A percentile compares a stretch with the other conserved stretches of the same genome.
phyloP scores from a whole-genome alignment of 805 yeast genomes.

The Candida methanosorbosa region DNA sequence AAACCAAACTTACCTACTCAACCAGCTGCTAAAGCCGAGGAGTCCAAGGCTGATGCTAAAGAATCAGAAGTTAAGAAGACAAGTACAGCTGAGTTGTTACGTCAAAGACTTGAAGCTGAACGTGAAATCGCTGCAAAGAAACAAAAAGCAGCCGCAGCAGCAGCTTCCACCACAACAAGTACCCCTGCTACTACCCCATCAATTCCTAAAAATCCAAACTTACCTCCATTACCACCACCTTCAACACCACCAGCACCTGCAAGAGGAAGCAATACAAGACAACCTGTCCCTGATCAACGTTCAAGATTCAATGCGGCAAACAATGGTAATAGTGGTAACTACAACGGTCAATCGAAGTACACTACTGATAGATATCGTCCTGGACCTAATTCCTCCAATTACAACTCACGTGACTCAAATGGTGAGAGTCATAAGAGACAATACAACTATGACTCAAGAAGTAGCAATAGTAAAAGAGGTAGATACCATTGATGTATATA shows the following conservation, averaged over 20 bases:
- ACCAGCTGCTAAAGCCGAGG: no score
- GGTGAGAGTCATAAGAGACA: no score
- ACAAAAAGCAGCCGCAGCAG: slow-evolving; percentile 2
- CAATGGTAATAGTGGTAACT: not conserved
- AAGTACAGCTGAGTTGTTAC: not conserved
- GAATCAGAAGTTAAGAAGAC: no score
- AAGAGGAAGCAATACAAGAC: not conserved
- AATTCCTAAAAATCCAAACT: slow-evolving; percentile 2
- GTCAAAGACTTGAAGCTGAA: not conserved
- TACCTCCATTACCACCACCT: slow-evolving; percentile 11
- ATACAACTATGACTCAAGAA: not conserved
- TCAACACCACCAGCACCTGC: slow-evolving; percentile 5
- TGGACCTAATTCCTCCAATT: no score
- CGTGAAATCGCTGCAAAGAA: not conserved
- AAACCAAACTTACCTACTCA: slow-evolving; percentile 1
- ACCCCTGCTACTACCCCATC: not conserved
- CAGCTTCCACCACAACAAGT: slow-evolving; percentile 1
- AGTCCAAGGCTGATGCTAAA: no score
- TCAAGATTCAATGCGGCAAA: not conserved
- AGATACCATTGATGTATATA: no score
- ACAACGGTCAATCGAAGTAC: no score
- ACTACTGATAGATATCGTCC: no score
- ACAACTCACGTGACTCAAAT: no score
- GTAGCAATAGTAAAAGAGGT: slow-evolving; percentile 1
- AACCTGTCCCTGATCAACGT: not conserved